These are phyloP conservation scores for Leccinum imitatum DNA, from an alignment of 768 basidiomycete species.

Conservation along the genomic window DNA sequence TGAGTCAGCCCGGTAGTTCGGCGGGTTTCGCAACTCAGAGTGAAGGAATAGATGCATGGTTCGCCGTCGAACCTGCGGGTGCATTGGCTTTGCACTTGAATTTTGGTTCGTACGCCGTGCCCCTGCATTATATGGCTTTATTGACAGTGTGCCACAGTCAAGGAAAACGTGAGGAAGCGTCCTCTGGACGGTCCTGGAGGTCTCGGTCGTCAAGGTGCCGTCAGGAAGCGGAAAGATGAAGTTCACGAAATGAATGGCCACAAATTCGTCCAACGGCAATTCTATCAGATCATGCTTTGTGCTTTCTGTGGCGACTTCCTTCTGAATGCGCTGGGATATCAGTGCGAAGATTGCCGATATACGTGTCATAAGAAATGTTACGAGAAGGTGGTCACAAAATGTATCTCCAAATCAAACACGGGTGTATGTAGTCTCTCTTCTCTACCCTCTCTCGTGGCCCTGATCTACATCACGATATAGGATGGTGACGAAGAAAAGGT, in stretches of 20 bases:
- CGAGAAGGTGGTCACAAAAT: constrained; percentile 98
- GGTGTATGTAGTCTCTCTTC: constrained; percentile 59
- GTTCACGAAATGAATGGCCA: constrained; percentile 99
- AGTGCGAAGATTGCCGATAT: constrained; percentile 99
- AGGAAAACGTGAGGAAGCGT: constrained; percentile 95
- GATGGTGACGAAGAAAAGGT: constrained; percentile 98
- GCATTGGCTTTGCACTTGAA: constrained; percentile 85
- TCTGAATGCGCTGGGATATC: constrained; percentile 95
- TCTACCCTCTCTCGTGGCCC: not conserved
- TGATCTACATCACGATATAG: constrained; percentile 38
- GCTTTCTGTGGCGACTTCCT: constrained; percentile 98
- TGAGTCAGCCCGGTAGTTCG: constrained; percentile 31
- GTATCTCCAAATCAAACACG: constrained; percentile 94
- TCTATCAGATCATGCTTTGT: constrained; percentile 98
- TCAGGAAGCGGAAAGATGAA: constrained; percentile 97
- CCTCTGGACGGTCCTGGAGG: constrained; percentile 91
- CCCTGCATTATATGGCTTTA: not conserved
- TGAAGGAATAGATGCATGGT: constrained; percentile 97
- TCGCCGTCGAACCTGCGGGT: constrained; percentile 96
- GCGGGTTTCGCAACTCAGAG: constrained; percentile 22
- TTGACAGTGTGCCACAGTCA: constrained; percentile 56
- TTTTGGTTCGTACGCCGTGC: constrained; percentile 66
- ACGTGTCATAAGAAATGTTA: constrained; percentile 99
- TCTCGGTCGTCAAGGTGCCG: constrained; percentile 95
- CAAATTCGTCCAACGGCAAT: constrained; percentile 95